Conservation (phyloP, 345 rosid species). For the Acer campestre region DNA sequence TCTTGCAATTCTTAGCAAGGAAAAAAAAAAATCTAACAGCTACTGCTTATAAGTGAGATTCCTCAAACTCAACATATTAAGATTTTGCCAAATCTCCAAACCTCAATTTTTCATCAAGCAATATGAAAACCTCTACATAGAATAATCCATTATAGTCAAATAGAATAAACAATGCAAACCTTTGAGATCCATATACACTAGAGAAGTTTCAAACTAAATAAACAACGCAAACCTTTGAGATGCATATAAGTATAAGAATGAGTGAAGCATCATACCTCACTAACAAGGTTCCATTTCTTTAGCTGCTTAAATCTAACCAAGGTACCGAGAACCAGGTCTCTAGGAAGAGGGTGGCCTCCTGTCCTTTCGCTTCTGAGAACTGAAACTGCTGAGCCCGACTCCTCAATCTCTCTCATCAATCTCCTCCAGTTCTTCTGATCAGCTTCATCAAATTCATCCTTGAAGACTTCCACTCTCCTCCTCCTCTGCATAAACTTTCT, state of each 20-base stretch:
- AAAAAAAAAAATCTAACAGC: background rate
- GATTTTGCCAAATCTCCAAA: background rate
- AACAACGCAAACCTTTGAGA: background rate
- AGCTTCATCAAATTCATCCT: constrained; percentile 71
- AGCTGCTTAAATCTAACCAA: constrained; percentile 92
- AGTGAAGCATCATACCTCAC: constrained; percentile 56
- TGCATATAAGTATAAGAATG: too few species aligned
- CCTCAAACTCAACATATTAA: background rate
- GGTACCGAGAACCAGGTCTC: constrained; percentile 77
- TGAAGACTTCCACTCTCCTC: constrained; percentile 70
- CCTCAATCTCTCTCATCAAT: constrained; percentile 76
- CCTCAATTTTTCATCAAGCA: background rate
- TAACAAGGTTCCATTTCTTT: constrained; percentile 80
- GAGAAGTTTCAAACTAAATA: background rate
- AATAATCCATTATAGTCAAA: background rate
- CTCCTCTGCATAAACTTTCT: constrained; percentile 76
- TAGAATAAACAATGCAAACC: background rate
- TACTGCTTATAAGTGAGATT: background rate
- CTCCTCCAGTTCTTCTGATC: constrained; percentile 86
- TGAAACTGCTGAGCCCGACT: constrained; percentile 58
- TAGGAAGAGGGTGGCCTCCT: constrained; percentile 56
- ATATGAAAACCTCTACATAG: background rate
- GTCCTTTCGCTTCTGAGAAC: constrained; percentile 59
- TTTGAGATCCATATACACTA: background rate
- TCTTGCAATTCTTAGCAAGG: background rate